Base-by-base conservation (phyloP, 352 stramenopile genomes). In the Phytopythium aichiense region DNA sequence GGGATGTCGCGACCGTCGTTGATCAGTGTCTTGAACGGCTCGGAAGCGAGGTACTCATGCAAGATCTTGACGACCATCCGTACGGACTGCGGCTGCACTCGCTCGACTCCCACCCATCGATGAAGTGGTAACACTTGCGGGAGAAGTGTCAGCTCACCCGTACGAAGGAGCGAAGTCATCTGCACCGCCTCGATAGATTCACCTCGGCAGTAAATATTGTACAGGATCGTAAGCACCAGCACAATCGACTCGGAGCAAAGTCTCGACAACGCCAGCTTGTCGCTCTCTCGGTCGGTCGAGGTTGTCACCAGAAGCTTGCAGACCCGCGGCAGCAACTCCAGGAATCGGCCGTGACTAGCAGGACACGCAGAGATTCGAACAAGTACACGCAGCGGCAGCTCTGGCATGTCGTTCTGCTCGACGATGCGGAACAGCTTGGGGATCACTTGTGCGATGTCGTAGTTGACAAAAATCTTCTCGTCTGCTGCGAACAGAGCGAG, bases 1-100 rank as follows among this genome's bases (percentile, higher is more conserved):
- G 74, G 69, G 7, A 88, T 80, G 25, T 89, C 79, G 12, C 66
- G 65, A 5, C 79, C 84, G 45, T 79, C 73, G 43, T 88, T 91
- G 30, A 91, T 63, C 13, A 88, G 52, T 0, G 61, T 58, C 30
- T 71, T 63, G 61, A 74, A 83, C 2, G 33, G 53, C 0, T 59
- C 50, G 2, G 59, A 57, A 0, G 59, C 68, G 23, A 89, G 54
- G 49, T 81, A 88, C 33, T 54, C 69, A 31, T 76, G 73, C 18
- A 89, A 61, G 25, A 91, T 67, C 60, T 87, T 77, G n/a, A 91
- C 60, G 7, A 81, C 74, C 18, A 86, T 69, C 13, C 64, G 65
- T 1, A 84, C 69, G 0, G 78, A 78, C 0, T 59, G 51, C 7
- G 69, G 42, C 28, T 83, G 71, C 0, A 58, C 37, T 18, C 81